Evolutionary conservation across 208 protist species (phyloP).

Genomic region (Trypanosoma rangeli): DNA sequence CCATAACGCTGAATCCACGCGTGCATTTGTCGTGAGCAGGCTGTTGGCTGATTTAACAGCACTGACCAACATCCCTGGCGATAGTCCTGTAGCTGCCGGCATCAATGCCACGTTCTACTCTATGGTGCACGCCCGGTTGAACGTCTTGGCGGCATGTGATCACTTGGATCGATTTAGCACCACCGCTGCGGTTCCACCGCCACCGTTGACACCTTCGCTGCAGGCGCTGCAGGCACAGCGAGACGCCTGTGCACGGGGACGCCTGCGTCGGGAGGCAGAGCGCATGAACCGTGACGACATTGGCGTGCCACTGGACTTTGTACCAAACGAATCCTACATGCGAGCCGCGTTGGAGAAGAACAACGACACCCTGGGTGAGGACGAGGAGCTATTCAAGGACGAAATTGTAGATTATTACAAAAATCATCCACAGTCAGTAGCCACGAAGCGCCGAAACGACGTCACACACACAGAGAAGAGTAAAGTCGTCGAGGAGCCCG

Average conservation of each 20-base stretch:
- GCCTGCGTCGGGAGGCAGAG: conserved; percentile 15
- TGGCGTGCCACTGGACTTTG: conserved; percentile 67
- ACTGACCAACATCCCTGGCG: conserved; percentile 19
- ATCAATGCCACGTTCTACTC: conserved; percentile 64
- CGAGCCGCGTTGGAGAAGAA: conserved; percentile 58
- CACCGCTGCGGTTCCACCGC: conserved; percentile 30
- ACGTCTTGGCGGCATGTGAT: conserved; percentile 72
- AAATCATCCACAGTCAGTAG: conserved; percentile 7
- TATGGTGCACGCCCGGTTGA: conserved; percentile 83
- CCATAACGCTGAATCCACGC: not conserved
- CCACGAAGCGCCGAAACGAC: not conserved
- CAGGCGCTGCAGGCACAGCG: conserved; percentile 40
- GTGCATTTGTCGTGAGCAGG: conserved; percentile 3
- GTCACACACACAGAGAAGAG: conserved; percentile 21
- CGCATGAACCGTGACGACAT: conserved; percentile 17
- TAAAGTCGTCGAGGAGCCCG: conserved; percentile 14
- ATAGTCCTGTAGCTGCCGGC: conserved; percentile 16
- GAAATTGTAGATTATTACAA: conserved; percentile 89
- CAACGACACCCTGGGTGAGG: conserved; percentile 69
- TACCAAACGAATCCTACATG: conserved; percentile 76
- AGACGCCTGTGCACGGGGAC: conserved; percentile 17
- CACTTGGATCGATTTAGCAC: conserved; percentile 53
- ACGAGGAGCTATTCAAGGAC: conserved; percentile 84
- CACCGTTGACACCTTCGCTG: conserved; percentile 59
- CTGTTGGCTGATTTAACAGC: conserved; percentile 25